phyloP scores from a whole-genome alignment of 148 eudicot genomes.

The Cornus kousa region DNA sequence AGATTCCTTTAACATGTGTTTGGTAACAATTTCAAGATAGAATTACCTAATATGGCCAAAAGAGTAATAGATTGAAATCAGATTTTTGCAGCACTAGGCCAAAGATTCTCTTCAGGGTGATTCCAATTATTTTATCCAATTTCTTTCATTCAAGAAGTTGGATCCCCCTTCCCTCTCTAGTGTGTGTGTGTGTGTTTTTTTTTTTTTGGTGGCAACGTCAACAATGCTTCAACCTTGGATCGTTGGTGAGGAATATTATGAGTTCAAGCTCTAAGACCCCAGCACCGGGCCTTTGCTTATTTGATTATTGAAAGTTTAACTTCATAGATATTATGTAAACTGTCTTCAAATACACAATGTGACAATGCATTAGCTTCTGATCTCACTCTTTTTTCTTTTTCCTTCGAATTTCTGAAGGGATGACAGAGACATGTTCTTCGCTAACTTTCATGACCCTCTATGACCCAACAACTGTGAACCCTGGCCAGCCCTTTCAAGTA shows the following conservation, averaged over 20 bases:
- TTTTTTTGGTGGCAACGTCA: too few species aligned
- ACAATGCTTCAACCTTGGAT: too few species aligned
- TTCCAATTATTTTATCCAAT: too few species aligned
- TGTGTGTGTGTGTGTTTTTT: too few species aligned
- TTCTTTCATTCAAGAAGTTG: too few species aligned
- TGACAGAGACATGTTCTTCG: conserved; percentile 96
- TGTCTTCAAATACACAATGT: background rate
- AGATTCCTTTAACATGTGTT: background rate
- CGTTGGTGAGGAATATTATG: too few species aligned
- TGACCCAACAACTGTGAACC: conserved; percentile 43
- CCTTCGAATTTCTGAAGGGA: conserved; percentile 43
- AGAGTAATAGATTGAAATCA: background rate
- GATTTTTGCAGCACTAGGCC: too few species aligned
- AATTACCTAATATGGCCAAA: background rate
- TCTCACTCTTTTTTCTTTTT: conserved; percentile 1
- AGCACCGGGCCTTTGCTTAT: background rate
- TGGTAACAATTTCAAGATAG: background rate
- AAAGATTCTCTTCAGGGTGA: too few species aligned
- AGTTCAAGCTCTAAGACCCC: background rate
- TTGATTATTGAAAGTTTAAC: background rate
- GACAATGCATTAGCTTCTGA: background rate
- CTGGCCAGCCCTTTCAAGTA: conserved; percentile 12
- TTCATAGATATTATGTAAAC: background rate
- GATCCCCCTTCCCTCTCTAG: too few species aligned
- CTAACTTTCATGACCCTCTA: conserved; percentile 72